These are phyloP conservation scores for Debaryomyces maramus DNA, from an alignment of 805 yeast genomes.

Conservation along the genomic window DNA sequence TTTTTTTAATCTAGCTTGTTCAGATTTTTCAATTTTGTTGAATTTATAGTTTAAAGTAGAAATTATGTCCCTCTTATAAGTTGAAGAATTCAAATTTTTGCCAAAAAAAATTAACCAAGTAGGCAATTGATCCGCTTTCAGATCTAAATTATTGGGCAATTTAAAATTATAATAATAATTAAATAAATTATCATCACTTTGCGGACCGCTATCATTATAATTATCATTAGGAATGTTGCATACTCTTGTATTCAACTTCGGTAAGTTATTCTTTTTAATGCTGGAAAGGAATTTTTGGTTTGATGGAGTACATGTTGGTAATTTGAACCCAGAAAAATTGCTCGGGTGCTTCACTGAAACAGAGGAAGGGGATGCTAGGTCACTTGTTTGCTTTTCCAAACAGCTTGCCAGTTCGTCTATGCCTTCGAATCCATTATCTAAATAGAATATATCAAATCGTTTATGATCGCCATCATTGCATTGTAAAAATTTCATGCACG, in stretches of 20 bases:
- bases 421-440: slow-evolving; percentile 28
- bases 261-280: slow-evolving; percentile 33
- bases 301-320: slow-evolving; percentile 42
- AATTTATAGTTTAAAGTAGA: slow-evolving; percentile 29
- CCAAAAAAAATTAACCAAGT: slow-evolving; percentile 30
- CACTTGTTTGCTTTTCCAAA: slow-evolving; percentile 8
- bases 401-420: slow-evolving; percentile 3
- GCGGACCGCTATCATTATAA: slow-evolving; percentile 1
- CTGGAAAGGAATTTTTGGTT: slow-evolving; percentile 35
- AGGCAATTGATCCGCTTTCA: slow-evolving; percentile 24
- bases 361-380: slow-evolving; percentile 6
- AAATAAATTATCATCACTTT: background rate
- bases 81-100: slow-evolving; percentile 11
- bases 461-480: slow-evolving; percentile 10
- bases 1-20: slow-evolving; percentile 36
- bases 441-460: slow-evolving; percentile 19
- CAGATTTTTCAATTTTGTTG: slow-evolving; percentile 38
- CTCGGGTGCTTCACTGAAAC: slow-evolving; percentile 2
- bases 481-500: slow-evolving; percentile 28
- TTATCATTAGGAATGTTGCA: slow-evolving; percentile 1
- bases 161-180: slow-evolving; percentile 23
- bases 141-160: slow-evolving; percentile 18
- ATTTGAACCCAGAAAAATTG: slow-evolving; percentile 38
- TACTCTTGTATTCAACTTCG: slow-evolving; percentile 20
- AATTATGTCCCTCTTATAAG: slow-evolving; percentile 18